A percentile compares a stretch with the other conserved stretches of the same genome.
Conservation (phyloP, 345 rosid species). For the Pistacia vera region DNA sequence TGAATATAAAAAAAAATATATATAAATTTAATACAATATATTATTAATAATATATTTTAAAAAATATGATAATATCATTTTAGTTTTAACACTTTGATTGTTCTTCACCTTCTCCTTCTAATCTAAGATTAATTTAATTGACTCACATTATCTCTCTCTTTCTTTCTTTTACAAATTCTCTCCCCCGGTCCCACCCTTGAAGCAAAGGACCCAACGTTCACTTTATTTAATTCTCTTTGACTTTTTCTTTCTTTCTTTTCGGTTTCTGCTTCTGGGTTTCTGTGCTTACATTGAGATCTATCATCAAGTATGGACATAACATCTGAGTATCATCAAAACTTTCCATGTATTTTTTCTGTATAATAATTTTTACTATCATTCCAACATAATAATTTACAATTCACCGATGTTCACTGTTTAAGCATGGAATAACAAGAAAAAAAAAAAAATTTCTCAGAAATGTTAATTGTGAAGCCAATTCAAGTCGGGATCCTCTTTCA, state of each 20-base stretch:
- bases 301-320: conserved; percentile 29
- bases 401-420: no score
- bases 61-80: no score
- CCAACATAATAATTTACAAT: no score
- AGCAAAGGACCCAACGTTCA: conserved; percentile 49
- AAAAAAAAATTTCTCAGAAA: neutral
- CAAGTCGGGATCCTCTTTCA: conserved; percentile 12
- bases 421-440: no score
- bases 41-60: no score
- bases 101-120: conserved; percentile 21
- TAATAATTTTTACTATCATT: no score
- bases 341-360: no score
- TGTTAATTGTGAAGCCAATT: conserved; percentile 12
- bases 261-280: conserved; percentile 38
- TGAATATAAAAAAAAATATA: no score
- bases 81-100: no score
- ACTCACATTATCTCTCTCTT: conserved; percentile 3
- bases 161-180: conserved; percentile 32
- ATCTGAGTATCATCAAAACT: no score
- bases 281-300: conserved; percentile 56
- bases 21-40: no score
- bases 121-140: conserved; percentile 4
- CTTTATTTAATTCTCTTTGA: conserved; percentile 26
- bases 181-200: conserved; percentile 28
- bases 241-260: conserved; percentile 9